Percentiles rank a stretch among this genome's conserved stretches.
Evolutionary conservation across 139 green algal species (phyloP).

Genomic region (Ettlia oleoabundans): DNA sequence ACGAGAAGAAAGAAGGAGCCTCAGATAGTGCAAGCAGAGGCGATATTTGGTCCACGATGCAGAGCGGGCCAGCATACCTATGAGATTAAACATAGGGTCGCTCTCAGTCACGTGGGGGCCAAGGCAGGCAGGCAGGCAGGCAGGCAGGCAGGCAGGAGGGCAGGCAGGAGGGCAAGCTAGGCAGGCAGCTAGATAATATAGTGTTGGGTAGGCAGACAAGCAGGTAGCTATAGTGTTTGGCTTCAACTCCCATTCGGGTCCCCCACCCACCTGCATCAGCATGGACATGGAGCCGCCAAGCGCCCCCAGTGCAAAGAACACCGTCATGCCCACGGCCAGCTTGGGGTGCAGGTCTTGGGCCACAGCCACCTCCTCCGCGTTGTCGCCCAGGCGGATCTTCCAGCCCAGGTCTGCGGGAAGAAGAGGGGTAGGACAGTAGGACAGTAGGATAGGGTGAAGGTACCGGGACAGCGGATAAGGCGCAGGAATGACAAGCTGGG

Average conservation of each 20-base stretch:
- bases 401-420: conserved; percentile 68
- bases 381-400: conserved; percentile 61
- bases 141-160: no score
- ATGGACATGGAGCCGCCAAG: conserved; percentile 76
- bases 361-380: conserved; percentile 56
- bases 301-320: conserved; percentile 84
- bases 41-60: no score
- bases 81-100: no score
- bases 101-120: no score
- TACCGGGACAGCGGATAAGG: neutral
- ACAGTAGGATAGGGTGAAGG: neutral
- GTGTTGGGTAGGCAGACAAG: no score
- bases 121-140: no score
- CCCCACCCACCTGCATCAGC: conserved; percentile 70
- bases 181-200: no score
- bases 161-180: no score
- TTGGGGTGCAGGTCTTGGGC: conserved; percentile 84
- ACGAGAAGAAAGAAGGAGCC: neutral
- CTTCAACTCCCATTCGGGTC: neutral
- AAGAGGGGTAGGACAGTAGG: neutral
- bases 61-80: no score
- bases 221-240: no score
- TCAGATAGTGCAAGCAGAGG: no score
- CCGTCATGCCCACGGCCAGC: conserved; percentile 74
- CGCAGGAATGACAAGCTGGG: no score